These are phyloP conservation scores for Malus sylvestris DNA, from an alignment of 306 rosid genomes.

Conservation along the genomic window DNA sequence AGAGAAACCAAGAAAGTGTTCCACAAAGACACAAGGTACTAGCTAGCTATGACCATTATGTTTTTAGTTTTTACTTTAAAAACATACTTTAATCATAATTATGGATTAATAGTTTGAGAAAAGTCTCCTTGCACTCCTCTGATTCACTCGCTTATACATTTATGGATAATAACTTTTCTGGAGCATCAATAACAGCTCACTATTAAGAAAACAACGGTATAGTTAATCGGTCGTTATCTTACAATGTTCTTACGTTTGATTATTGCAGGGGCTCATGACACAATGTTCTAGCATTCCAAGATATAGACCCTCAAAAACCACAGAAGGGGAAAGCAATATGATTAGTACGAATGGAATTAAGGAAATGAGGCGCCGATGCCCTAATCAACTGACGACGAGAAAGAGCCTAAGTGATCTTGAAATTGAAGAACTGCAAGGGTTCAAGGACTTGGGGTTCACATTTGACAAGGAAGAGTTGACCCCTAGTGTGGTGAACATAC, in stretches of 20 bases:
- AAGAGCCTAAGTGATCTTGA: conserved; percentile 78
- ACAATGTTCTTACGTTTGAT: not conserved
- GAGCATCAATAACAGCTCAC: not conserved
- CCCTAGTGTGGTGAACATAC: conserved; percentile 59
- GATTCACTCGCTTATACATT: not conserved
- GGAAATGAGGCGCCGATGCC: conserved; percentile 36
- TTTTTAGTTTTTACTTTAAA: not conserved
- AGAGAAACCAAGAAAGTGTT: not conserved
- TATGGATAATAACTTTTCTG: not conserved
- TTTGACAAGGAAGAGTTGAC: conserved; percentile 55
- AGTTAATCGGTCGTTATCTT: not conserved
- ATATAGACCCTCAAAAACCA: conserved; percentile 18
- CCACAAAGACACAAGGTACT: conserved; percentile 2
- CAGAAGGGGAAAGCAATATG: conserved; percentile 23
- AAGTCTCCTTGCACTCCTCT: not conserved
- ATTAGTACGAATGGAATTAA: conserved; percentile 28
- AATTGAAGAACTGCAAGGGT: conserved; percentile 79
- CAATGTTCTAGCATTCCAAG: conserved; percentile 51
- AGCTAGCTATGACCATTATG: not conserved
- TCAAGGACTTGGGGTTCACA: conserved; percentile 84
- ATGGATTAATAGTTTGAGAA: not conserved
- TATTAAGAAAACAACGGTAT: not conserved
- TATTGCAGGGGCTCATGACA: conserved; percentile 21
- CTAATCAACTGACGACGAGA: conserved; percentile 23
- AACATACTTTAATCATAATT: too few relatives aligned